Percentiles rank a stretch among this genome's conserved stretches.
phyloP scores from a whole-genome alignment of 2,329 filamentous ascomycete species.

The Exophiala phaeomuriformis region DNA sequence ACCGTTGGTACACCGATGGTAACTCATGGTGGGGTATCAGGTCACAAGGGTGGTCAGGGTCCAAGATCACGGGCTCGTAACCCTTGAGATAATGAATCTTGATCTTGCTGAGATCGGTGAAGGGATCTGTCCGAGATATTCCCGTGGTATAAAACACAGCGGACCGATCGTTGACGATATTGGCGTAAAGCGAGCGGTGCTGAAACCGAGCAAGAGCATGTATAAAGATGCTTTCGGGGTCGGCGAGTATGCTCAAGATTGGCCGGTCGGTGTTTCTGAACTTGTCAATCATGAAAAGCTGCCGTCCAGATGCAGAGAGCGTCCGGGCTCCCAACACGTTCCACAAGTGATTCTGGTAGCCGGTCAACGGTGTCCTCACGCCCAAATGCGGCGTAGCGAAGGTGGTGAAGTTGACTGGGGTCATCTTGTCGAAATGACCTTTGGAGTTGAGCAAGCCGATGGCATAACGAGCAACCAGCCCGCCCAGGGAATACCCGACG shows the following conservation, averaged over 20 bases:
- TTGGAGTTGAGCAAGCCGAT: conserved; percentile 75
- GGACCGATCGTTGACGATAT: conserved; percentile 77
- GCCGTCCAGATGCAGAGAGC: conserved; percentile 73
- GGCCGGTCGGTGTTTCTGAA: conserved; percentile 79
- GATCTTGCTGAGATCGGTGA: conserved; percentile 57
- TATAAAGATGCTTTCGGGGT: conserved; percentile 79
- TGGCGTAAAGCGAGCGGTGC: conserved; percentile 71
- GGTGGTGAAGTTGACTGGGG: conserved; percentile 89
- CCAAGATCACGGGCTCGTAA: conserved; percentile 68
- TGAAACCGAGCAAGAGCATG: conserved; percentile 68
- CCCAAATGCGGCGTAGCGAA: conserved; percentile 81
- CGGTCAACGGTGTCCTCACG: conserved; percentile 62
- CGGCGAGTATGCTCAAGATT: conserved; percentile 71
- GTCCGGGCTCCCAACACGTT: conserved; percentile 79
- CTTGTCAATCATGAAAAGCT: conserved; percentile 78
- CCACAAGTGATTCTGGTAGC: conserved; percentile 61
- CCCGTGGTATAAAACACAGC: conserved; percentile 77
- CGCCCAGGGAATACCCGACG: conserved; percentile 83
- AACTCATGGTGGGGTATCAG: conserved; percentile 36
- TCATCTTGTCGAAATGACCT: conserved; percentile 68
- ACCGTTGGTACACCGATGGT: conserved; percentile 33
- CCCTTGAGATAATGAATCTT: conserved; percentile 67
- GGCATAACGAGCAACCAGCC: conserved; percentile 77
- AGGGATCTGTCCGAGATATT: conserved; percentile 73
- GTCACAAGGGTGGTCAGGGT: conserved; percentile 56